Evolutionary conservation across 1,284 basidiomycete genomes (phyloP), one percentile per base, ranked within the genome.

Genomic region (Malassezia equina): DNA sequence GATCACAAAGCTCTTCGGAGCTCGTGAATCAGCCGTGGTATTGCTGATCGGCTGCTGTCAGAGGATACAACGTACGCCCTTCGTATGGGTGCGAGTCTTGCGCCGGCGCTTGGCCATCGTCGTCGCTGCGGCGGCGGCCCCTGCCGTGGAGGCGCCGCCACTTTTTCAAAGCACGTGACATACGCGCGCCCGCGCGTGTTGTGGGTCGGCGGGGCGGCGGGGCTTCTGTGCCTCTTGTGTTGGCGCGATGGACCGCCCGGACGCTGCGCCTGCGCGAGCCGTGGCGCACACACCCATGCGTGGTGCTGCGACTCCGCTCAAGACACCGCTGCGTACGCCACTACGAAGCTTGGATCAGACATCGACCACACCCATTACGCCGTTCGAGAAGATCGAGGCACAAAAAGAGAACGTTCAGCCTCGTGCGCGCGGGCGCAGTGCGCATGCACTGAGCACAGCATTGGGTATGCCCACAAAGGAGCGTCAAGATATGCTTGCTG

Each of bases 1-100:
- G 75, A 99, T 90, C 62, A 99, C 87, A 72, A 82, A 82, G 23
- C 79, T 80, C 69, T 81, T 81, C 17, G 81, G 80, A 12, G 67
- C 69, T 12, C 41, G 54, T 2, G 63, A 61, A 1, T 66, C 63
- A 9, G 60, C 52, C 19, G 56, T 47, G 0, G 62, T 58, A 32
- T 55, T 59, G 42, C 64, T 63, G 64, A 64, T 66, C 41, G 65
- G 66, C 15, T 53, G 46, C 15, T 17, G 23, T 36, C n/a, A 27
- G 11, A 13, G 19, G 4, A 6, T 3, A 9, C n/a, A 2, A 47
- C 47, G 42, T 31, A 50, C 53, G 11, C 66, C 69, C 58, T 68
- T 69, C 60, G 70, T 56, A 42, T 73, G 70, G 25, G 70, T 73
- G 42, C 68, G 62, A 17, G 67, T 68, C 66, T 73, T 73, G 36